Base-by-base conservation (phyloP, 768 basidiomycete species). In the Ramaria sp. region DNA sequence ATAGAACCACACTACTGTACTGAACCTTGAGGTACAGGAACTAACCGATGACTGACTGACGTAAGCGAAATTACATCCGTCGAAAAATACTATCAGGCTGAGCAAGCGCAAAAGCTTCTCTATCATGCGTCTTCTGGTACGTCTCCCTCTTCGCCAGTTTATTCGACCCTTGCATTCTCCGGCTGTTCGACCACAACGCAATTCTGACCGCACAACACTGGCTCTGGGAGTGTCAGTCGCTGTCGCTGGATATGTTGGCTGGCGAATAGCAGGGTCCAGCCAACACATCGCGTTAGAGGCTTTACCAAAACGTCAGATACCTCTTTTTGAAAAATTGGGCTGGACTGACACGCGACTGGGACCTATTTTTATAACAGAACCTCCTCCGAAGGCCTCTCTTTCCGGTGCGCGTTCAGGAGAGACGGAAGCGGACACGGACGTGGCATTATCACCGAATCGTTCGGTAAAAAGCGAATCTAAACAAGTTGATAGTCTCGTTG, bases 211-310 rank as follows among this genome's bases (percentile, higher is more conserved):
- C 34, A 1, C 48, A 16, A 22, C 30, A 30, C 12, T 44, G 13
- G 24, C 34, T 1, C 25, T 55, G n/a, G 43, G 52, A 44, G 73
- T 68, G 52, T 76, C 79, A 18, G 69, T 67, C 1, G 70, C 72
- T 3, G 64, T 73, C 22, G 71, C 72, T 50, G 66, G 75, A 15
- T 79, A 76, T 61, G 52, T 78, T 57, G 66, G 75, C 52, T 81
- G 74, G 74, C 72, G 70, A 57, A 64, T 76, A 66, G 65, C 66
- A 50, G 67, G 71, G 18, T 67, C 69, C 50, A 62, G 62, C 53
- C 68, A 71, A 61, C 66, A 66, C 55, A 73, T 80, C 60, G 71
- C 73, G 30, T 63, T 80, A 55, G 81, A 82, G 58, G 71, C 71
- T 58, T 61, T 67, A 59, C 60, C 37, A 48, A 39, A 55, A 48